phyloP scores from a whole-genome alignment of 1,139 yeast genomes.

The Williopsis jadinii region DNA sequence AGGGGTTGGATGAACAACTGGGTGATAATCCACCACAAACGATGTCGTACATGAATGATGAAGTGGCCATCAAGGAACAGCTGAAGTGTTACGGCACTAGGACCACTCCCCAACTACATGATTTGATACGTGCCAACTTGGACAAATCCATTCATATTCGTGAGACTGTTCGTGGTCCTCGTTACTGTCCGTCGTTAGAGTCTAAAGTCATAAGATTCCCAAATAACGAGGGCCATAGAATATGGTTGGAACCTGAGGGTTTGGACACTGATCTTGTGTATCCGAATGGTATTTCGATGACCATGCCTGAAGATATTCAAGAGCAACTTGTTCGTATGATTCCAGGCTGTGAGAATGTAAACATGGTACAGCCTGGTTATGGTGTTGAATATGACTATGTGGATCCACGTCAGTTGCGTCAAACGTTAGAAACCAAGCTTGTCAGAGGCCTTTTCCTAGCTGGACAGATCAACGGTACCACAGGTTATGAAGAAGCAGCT shows the following conservation, averaged over 20 bases:
- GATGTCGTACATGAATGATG: slow-evolving; percentile 79
- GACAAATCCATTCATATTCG: slow-evolving; percentile 83
- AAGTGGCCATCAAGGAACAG: slow-evolving; percentile 54
- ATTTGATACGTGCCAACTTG: slow-evolving; percentile 59
- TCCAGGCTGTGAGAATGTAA: slow-evolving; percentile 84
- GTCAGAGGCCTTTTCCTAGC: slow-evolving; percentile 81
- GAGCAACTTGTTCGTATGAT: slow-evolving; percentile 64
- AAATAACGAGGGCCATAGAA: slow-evolving; percentile 65
- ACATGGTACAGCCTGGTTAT: slow-evolving; percentile 90
- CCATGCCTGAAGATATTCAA: slow-evolving; percentile 95
- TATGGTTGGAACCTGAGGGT: slow-evolving; percentile 98
- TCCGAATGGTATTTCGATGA: slow-evolving; percentile 94
- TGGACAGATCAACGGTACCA: slow-evolving; percentile 97
- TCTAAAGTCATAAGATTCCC: slow-evolving; percentile 79
- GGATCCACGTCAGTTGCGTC: slow-evolving; percentile 81
- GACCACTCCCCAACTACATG: slow-evolving; percentile 73
- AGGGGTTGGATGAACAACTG: slow-evolving; percentile 51
- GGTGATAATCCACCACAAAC: slow-evolving; percentile 83
- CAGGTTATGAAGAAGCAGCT: slow-evolving; percentile 99
- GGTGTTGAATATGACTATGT: slow-evolving; percentile 98
- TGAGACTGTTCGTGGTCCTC: slow-evolving; percentile 93
- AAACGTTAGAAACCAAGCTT: slow-evolving; percentile 75
- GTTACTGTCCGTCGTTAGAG: slow-evolving; percentile 97
- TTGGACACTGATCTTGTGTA: slow-evolving; percentile 76
- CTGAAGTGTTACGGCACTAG: slow-evolving; percentile 68